phyloP scores from a whole-genome alignment of 1,139 yeast genomes.

The Candida sp. region DNA sequence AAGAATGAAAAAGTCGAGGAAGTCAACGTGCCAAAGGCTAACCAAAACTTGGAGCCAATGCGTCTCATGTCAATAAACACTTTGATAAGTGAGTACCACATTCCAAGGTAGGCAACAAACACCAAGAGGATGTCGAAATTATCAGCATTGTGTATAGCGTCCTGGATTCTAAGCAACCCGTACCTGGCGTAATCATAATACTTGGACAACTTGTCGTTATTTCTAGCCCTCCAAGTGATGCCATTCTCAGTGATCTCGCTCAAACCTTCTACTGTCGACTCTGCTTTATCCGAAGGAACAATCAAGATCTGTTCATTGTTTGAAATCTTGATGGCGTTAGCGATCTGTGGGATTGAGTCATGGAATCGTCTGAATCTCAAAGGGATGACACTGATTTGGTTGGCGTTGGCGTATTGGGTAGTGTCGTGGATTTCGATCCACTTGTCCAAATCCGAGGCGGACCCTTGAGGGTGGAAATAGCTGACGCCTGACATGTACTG shows the following conservation, averaged over 20 bases:
- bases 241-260: conserved; percentile 40
- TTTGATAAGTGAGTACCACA: conserved; percentile 84
- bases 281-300: conserved; percentile 40
- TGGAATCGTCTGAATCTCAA: conserved; percentile 55
- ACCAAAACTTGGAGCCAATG: conserved; percentile 89
- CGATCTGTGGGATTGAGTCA: conserved; percentile 36
- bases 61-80: conserved; percentile 81
- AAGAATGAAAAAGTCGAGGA: conserved; percentile 89
- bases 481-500: conserved; percentile 18
- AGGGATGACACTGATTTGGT: conserved; percentile 56
- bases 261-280: conserved; percentile 36
- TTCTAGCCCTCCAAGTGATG: conserved; percentile 68
- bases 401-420: conserved; percentile 40
- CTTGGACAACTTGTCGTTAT: conserved; percentile 64
- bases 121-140: conserved; percentile 85
- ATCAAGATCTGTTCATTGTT: conserved; percentile 47
- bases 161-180: conserved; percentile 49
- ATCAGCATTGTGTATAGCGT: conserved; percentile 77
- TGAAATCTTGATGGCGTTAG: conserved; percentile 34
- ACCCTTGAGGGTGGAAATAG: conserved; percentile 50
- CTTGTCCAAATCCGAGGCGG: conserved; percentile 30
- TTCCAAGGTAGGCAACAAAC: conserved; percentile 83
- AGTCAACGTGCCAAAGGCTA: conserved; percentile 80
- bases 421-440: conserved; percentile 44
- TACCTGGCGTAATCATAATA: conserved; percentile 63